Evolutionary conservation across 208 protist species (phyloP), one percentile per base, ranked within the genome.

Genomic region (Naegleria lovaniensis): DNA sequence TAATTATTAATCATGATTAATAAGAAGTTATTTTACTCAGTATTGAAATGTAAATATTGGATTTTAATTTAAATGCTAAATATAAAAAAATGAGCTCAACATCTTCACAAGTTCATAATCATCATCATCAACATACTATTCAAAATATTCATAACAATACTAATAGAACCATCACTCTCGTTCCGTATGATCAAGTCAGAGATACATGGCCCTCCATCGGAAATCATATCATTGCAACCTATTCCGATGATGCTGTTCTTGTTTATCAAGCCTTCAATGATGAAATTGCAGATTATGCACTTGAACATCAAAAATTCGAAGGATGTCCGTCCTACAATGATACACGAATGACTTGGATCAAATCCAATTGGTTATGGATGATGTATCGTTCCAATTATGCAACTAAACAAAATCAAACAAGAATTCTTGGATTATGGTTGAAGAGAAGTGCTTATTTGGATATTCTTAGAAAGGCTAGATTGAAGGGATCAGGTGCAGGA

Each of bases 321-420:
- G 94, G 93, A 38, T 92, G 90, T 75, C 87, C 92, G 16, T 16
- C n/a, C 0, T 95, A 91, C 76, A 86, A 29, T 89, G 22, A 59
- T 5, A 93, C 83, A n/a, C 48, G 94, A 33, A 95, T 94, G 94
- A 95, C 93, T 5, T 95, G 94, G 94, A 91, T 95, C 16, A 95
- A 95, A 90, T 76, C 94, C 22, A 94, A 94, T 91, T 95, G 94
- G 25, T 76, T 95, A 19, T 95, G 94, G 94, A 95, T 95, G 93
- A 94, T 93, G 91, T 94, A 90, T 89, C 5, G 92, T 67, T 75
- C 79, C 36, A 33, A 41, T 83, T 83, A 52, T n/a, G 36, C 48
- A 40, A 36, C 58, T 11, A 67, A 83, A 15, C 25, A 52, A 41
- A 85, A 92, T 25, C 55, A 91, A 55, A 22, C 3, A 83, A 6